Evolutionary conservation across 2,329 filamentous ascomycete genomes (phyloP), one percentile per base, ranked within the genome.

Genomic region (Stagonosporopsis tanaceti): DNA sequence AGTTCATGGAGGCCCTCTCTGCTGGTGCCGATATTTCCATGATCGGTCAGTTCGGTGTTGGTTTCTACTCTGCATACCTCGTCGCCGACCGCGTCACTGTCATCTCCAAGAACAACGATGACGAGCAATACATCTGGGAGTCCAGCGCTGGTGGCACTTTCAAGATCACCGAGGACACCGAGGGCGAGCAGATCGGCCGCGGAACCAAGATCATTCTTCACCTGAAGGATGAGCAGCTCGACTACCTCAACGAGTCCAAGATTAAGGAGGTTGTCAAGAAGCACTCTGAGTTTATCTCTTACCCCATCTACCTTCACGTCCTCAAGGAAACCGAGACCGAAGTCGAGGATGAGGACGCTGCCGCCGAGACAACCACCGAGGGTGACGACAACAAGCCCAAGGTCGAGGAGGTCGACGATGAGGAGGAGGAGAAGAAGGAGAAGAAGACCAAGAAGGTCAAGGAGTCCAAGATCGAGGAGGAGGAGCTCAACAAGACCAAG

Each of bases 261-360:
- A 90, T 99, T 87, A 99, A 99, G 91, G 95, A 99, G 87, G 94
- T 99, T 69, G 93, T 99, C 87, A 98, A 98, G 93, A 99, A 99
- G 92, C 95, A 99, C 91, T 98, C 95, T 78, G 95, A 99, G 86
- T 99, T 99, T 88, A 99, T 99, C 86, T 98, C 95, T 48, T 99
- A 99, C 88, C 95, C 95, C 78, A 99, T 99, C 90, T 99, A 97
- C 88, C 94, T 99, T 70, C 95, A 99, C 85, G 93, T 99, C 77
- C 83, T 91, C 80, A 99, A 99, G 91, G 95, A 99, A 91, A 93
- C 89, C 68, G 95, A 99, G 91, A 97, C 87, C 76, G 95, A 99
- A 86, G 93, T 98, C 65, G 94, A 94, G 65, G 95, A 98, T 78
- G 94, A 98, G 86, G 92, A 93, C 78, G 88, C 86, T 78, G 88